Conservation (phyloP, 2,329 filamentous ascomycete genomes). For the Diaporthe sp. region DNA sequence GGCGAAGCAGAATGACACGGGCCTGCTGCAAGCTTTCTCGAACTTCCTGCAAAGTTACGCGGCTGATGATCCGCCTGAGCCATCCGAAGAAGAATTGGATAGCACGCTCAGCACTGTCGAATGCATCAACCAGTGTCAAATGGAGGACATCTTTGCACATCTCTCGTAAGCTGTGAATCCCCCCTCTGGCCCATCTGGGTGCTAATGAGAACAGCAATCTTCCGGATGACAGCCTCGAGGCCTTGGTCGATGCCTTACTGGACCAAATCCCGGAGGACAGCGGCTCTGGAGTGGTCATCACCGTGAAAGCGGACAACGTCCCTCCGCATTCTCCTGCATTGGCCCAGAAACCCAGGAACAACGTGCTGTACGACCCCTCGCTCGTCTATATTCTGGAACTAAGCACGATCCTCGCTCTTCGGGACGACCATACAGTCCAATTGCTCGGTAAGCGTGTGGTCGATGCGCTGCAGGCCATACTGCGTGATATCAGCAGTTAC, state of each 20-base stretch:
- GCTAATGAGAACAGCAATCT: slow-evolving; percentile 51
- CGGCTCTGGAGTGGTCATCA: slow-evolving; percentile 82
- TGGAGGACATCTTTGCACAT: slow-evolving; percentile 85
- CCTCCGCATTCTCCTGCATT: slow-evolving; percentile 69
- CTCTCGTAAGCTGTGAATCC: slow-evolving; percentile 71
- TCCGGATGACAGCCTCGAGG: slow-evolving; percentile 50
- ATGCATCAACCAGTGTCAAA: slow-evolving; percentile 90
- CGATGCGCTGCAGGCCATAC: slow-evolving; percentile 82
- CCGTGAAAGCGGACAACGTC: slow-evolving; percentile 87
- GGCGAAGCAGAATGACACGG: slow-evolving; percentile 80
- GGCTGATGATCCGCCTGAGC: slow-evolving; percentile 96
- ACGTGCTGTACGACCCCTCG: slow-evolving; percentile 83
- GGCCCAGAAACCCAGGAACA: slow-evolving; percentile 67
- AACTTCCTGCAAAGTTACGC: slow-evolving; percentile 99
- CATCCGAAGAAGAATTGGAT: slow-evolving; percentile 96
- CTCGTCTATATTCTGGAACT: slow-evolving; percentile 93
- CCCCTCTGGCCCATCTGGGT: not conserved
- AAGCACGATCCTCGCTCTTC: slow-evolving; percentile 83
- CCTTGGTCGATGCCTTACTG: slow-evolving; percentile 79
- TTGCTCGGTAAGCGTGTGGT: slow-evolving; percentile 83
- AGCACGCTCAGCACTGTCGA: slow-evolving; percentile 95
- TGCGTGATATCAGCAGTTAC: slow-evolving; percentile 82
- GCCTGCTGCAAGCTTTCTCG: slow-evolving; percentile 93
- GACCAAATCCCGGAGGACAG: slow-evolving; percentile 88
- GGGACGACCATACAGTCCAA: slow-evolving; percentile 79